phyloP scores from a whole-genome alignment of 2,329 filamentous ascomycete species.

The Fusarium setosum region DNA sequence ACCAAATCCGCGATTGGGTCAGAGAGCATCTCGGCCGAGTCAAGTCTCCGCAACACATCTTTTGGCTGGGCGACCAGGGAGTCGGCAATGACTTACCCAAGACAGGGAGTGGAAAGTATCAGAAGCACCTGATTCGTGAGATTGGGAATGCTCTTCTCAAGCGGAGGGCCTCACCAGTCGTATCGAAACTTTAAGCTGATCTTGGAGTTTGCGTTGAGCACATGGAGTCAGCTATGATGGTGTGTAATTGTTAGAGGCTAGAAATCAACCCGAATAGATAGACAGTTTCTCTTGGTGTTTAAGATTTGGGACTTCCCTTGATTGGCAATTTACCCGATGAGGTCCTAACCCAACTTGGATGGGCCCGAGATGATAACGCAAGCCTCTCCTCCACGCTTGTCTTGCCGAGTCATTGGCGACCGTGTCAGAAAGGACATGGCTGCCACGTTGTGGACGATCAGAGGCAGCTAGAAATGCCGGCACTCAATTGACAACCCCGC shows the following conservation, averaged over 20 bases:
- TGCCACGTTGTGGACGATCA: background rate
- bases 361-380: background rate
- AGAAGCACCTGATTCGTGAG: conserved; percentile 12
- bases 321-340: no score
- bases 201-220: no score
- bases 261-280: no score
- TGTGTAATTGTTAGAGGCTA: no score
- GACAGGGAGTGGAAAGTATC: conserved; percentile 16
- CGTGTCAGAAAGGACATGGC: no score
- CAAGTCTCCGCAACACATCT: conserved; percentile 12
- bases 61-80: conserved; percentile 9
- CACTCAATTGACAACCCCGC: no score
- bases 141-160: conserved; percentile 2
- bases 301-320: no score
- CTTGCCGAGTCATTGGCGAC: background rate
- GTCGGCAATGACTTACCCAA: background rate
- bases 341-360: no score
- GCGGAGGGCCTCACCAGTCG: no score
- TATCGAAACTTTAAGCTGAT: no score
- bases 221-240: no score
- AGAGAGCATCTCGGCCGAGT: background rate
- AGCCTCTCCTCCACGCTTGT: background rate
- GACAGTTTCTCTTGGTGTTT: no score
- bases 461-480: background rate
- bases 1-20: conserved; percentile 8